Conservation (phyloP, 352 stramenopile species). For the Globisporangium megalacanthum region DNA sequence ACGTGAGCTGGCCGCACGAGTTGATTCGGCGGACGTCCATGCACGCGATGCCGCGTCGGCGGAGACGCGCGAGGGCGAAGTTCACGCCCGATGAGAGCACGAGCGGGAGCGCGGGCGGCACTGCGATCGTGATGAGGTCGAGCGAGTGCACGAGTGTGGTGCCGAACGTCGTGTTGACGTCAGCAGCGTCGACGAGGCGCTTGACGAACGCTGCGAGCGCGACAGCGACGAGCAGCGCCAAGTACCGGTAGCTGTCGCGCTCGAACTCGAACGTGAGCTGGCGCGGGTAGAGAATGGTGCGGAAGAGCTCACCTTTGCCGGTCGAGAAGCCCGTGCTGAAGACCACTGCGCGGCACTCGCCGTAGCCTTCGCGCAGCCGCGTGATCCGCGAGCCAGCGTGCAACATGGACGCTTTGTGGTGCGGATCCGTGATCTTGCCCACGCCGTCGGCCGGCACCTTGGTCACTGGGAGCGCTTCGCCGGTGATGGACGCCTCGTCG, state of each 20-base stretch:
- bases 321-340: conserved; percentile 58
- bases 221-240: conserved; percentile 35
- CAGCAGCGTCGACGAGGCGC: conserved; percentile 31
- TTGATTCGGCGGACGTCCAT: conserved; percentile 68
- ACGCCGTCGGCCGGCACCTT: conserved; percentile 42
- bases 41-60: too few relatives aligned
- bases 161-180: conserved; percentile 18
- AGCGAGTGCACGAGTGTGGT: conserved; percentile 25
- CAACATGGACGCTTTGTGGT: conserved; percentile 34
- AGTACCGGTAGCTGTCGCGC: conserved; percentile 59
- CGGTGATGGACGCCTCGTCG: conserved; percentile 72
- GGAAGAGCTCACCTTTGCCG: conserved; percentile 67
- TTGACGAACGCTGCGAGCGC: conserved; percentile 50
- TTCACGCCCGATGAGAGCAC: conserved; percentile 52
- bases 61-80: conserved; percentile 54
- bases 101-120: conserved; percentile 50
- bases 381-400: conserved; percentile 30
- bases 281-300: conserved; percentile 55
- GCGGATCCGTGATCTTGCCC: conserved; percentile 1
- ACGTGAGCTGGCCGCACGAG: conserved; percentile 60
- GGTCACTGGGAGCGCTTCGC: conserved; percentile 71
- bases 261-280: conserved; percentile 59
- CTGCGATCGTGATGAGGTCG: conserved; percentile 57
- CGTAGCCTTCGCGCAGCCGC: too few relatives aligned
- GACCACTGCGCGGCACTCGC: conserved; percentile 41